phyloP scores from a whole-genome alignment of 768 basidiomycete genomes.

The Mycena capillaripes region DNA sequence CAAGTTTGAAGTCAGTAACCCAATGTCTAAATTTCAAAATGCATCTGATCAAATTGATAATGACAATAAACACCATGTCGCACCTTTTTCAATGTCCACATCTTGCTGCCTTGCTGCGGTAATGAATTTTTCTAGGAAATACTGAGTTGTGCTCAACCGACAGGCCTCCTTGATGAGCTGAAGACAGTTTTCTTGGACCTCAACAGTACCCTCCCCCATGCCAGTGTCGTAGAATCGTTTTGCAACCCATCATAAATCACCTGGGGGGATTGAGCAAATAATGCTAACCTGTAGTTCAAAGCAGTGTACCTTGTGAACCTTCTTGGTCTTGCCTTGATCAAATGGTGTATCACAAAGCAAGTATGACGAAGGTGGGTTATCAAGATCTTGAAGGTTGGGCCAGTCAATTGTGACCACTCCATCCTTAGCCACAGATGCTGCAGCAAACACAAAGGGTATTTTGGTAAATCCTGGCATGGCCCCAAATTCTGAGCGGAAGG shows the following conservation, averaged over 20 bases:
- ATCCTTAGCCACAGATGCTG: conserved; percentile 1
- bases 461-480: conserved; percentile 12
- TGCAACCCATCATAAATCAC: conserved; percentile 1
- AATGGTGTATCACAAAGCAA: conserved; percentile 6
- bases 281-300: neutral
- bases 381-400: neutral
- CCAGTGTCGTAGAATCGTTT: neutral
- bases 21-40: too few relatives aligned
- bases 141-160: neutral
- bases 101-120: neutral
- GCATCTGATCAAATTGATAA: too few relatives aligned
- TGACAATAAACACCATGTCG: too few relatives aligned
- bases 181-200: neutral
- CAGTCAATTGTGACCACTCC: neutral
- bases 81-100: neutral
- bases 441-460: conserved; percentile 6
- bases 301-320: neutral
- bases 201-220: neutral
- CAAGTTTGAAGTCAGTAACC: conserved; percentile 17
- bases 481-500: conserved; percentile 10
- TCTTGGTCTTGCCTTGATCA: conserved; percentile 12
- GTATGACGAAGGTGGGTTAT: neutral
- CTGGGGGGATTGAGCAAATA: neutral
- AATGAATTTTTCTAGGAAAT: neutral
- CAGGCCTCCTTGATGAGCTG: neutral